A percentile compares a stretch with the other conserved stretches of the same genome.
phyloP scores from a whole-genome alignment of 805 yeast species.

The Spathaspora sp. region DNA sequence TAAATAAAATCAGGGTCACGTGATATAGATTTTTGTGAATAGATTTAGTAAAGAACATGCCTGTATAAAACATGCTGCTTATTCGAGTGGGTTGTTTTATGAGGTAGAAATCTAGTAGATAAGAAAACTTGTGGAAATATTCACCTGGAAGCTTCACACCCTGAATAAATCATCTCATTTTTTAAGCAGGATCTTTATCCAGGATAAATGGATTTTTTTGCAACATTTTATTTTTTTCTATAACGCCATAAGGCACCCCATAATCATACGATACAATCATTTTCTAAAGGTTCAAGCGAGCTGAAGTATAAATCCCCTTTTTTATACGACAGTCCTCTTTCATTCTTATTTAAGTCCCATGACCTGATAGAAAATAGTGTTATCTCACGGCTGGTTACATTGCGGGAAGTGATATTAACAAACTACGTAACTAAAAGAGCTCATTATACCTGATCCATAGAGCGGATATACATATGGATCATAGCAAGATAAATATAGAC shows the following conservation, averaged over 20 bases:
- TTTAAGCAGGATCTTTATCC: no score
- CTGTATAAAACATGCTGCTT: no score
- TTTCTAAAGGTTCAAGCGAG: not conserved
- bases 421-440: not conserved
- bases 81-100: no score
- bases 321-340: no score
- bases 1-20: not conserved
- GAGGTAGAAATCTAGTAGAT: no score
- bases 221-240: not conserved
- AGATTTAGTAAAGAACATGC: no score
- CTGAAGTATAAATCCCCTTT: not conserved
- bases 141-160: no score
- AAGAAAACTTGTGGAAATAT: no score
- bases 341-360: not conserved
- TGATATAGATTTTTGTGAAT: not conserved
- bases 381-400: not conserved
- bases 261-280: not conserved
- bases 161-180: no score
- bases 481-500: not conserved
- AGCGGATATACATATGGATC: not conserved
- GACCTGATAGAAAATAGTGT: not conserved
- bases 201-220: not conserved
- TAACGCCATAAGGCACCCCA: not conserved
- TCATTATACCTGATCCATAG: not conserved
- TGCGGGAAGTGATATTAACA: not conserved